Conservation (phyloP, 805 yeast genomes). For the Saturnispora ahearnii region DNA sequence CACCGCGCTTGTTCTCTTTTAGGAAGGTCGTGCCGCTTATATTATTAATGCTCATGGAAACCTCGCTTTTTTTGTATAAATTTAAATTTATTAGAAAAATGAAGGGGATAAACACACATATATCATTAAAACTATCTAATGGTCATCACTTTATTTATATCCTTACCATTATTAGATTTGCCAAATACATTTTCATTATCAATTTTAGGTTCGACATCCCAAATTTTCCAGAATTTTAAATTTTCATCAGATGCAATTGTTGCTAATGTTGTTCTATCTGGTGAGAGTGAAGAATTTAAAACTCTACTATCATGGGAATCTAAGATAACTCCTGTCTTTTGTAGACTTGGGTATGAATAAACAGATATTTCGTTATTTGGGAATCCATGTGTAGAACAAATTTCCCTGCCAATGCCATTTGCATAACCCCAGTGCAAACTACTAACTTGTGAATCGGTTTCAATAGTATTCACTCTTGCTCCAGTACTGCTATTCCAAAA, state of each 20-base stretch:
- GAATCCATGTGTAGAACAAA: constrained; percentile 89
- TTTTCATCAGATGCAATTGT: constrained; percentile 96
- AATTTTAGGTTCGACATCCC: constrained; percentile 38
- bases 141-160: constrained; percentile 43
- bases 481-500: constrained; percentile 96
- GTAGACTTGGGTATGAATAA: constrained; percentile 78
- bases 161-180: constrained; percentile 33
- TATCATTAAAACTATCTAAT: constrained; percentile 29
- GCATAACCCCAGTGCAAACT: constrained; percentile 86
- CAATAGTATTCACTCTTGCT: constrained; percentile 72
- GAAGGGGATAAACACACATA: not conserved
- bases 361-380: constrained; percentile 79
- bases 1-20: too few relatives aligned
- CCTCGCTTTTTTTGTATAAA: too few relatives aligned
- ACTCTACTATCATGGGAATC: constrained; percentile 89
- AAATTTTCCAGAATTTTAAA: constrained; percentile 87
- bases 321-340: constrained; percentile 77
- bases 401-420: constrained; percentile 63
- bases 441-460: constrained; percentile 91
- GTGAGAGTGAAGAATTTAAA: constrained; percentile 72
- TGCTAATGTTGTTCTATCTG: constrained; percentile 83
- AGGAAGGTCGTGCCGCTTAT: too few relatives aligned
- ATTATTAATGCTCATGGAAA: too few relatives aligned
- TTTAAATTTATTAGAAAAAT: too few relatives aligned
- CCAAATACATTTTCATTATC: constrained; percentile 19